phyloP scores from a whole-genome alignment of 768 basidiomycete genomes.

The Tulasnella sp. region DNA sequence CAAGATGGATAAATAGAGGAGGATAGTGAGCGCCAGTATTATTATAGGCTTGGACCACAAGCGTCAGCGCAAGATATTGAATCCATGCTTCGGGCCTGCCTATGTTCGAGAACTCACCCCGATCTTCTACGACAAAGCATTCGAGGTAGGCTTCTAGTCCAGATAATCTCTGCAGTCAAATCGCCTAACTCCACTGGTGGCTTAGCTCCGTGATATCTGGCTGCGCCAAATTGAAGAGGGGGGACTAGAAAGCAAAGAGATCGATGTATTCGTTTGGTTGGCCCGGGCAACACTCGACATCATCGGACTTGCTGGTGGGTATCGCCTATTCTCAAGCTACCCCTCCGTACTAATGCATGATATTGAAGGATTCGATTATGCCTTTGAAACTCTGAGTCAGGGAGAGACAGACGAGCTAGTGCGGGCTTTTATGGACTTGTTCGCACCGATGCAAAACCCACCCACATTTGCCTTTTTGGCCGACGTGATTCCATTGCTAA shows the following conservation, averaged over 20 bases:
- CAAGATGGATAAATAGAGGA: neutral
- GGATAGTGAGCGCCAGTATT: neutral
- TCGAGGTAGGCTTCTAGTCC: conserved; percentile 35
- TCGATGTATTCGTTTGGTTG: neutral
- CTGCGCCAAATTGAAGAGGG: neutral
- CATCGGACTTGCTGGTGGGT: neutral
- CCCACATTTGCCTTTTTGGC: neutral
- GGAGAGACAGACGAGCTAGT: conserved; percentile 39
- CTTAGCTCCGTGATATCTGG: conserved; percentile 26
- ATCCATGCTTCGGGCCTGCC: conserved; percentile 60
- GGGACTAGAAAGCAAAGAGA: neutral
- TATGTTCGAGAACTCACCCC: conserved; percentile 57
- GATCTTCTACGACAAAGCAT: conserved; percentile 56
- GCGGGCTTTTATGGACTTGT: conserved; percentile 37
- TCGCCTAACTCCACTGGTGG: neutral
- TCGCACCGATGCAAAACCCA: conserved; percentile 10
- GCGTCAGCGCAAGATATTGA: conserved; percentile 34
- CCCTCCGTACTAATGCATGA: too few species aligned
- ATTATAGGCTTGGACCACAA: conserved; percentile 9
- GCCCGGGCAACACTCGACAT: neutral
- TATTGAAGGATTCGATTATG: conserved; percentile 37
- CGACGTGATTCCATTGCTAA: neutral
- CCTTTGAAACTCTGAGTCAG: conserved; percentile 38
- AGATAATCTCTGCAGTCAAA: neutral
- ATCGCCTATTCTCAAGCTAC: neutral